Base-by-base conservation (phyloP, 2,329 filamentous ascomycete species). In the Cladosporium velox region DNA sequence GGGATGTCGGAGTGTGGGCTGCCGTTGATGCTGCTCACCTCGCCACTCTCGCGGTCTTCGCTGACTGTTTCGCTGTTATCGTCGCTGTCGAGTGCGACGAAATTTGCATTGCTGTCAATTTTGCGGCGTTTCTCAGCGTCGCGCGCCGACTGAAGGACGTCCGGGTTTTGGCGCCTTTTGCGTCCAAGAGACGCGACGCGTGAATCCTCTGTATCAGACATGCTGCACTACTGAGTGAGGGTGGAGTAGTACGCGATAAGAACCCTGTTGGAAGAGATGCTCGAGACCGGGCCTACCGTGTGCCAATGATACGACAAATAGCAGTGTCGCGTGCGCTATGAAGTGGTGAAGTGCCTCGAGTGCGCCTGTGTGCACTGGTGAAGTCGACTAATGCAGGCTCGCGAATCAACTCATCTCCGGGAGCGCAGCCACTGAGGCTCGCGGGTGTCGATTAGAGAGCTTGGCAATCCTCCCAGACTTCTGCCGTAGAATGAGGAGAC, bases 121-220 rank as follows among this genome's bases (percentile, higher is more conserved):
- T 64, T 64, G 61, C 61, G 61, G 10, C 61, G 61, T 24, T 64
- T 64, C 51, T 64, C 61, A 28, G 61, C 61, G 4, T 64, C 61
- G 28, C 26, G 61, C 24, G 61, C 61, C 2, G 61, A 64, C 6
- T 64, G 49, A 21, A 64, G 24, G 10, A 57, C 61, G 21, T 64
- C 61, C 12, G 49, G 35, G 12, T 64, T 55, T 30, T 64, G 61
- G 21, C 51, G 61, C 51, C 61, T 41, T 54, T 64, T 64, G 26
- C 61, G 51, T 30, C 61, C 61, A 55, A 64, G 61, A 12, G 61
- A 64, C 24, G 61, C 61, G 51, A 52, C 61, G 61, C 61, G 61
- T 6, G 61, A 64, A 64, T 64, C 61, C 61, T 64, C 61, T 55
- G 61, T 64, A 57, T 64, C 61, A 44, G 61, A 64, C 61, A 64